A percentile compares a stretch with the other conserved stretches of the same genome.
Conservation (phyloP, 306 rosid genomes). For the Echinosophora koreensis region DNA sequence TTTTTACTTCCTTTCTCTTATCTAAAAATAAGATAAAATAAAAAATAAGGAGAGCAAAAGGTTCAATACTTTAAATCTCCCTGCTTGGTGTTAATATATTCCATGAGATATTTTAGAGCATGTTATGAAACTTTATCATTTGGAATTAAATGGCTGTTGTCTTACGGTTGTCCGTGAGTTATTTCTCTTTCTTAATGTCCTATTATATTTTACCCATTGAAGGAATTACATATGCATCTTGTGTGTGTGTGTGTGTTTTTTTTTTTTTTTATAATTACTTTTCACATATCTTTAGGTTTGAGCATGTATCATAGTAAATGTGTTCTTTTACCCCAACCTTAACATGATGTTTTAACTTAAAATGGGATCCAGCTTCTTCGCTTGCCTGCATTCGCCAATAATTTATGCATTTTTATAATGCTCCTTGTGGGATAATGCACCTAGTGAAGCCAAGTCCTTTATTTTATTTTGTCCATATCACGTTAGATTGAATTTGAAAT, state of each 20-base stretch:
- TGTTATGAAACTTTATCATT: not conserved
- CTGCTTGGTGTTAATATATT: not conserved
- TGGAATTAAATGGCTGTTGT: not conserved
- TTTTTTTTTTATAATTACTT: no score
- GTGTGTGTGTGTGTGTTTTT: no score
- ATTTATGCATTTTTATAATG: constrained; percentile 19
- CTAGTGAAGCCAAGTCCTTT: no score
- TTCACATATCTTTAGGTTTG: not conserved
- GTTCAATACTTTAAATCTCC: no score
- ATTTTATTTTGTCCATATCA: no score
- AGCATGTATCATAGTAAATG: not conserved
- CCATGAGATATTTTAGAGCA: not conserved
- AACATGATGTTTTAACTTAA: not conserved
- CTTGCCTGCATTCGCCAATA: not conserved
- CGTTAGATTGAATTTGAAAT: no score
- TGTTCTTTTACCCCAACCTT: not conserved
- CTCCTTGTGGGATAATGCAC: constrained; percentile 23
- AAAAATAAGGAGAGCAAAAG: no score
- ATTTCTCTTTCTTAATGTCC: not conserved
- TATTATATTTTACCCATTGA: not conserved
- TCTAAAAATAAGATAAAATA: no score
- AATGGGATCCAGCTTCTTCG: constrained; percentile 1
- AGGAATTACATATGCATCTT: not conserved
- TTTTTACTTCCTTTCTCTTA: no score
- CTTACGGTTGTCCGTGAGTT: not conserved